Percentiles rank a stretch among this genome's conserved stretches.
Evolutionary conservation across 768 basidiomycete genomes (phyloP).

Genomic region (Trametes cubensis): DNA sequence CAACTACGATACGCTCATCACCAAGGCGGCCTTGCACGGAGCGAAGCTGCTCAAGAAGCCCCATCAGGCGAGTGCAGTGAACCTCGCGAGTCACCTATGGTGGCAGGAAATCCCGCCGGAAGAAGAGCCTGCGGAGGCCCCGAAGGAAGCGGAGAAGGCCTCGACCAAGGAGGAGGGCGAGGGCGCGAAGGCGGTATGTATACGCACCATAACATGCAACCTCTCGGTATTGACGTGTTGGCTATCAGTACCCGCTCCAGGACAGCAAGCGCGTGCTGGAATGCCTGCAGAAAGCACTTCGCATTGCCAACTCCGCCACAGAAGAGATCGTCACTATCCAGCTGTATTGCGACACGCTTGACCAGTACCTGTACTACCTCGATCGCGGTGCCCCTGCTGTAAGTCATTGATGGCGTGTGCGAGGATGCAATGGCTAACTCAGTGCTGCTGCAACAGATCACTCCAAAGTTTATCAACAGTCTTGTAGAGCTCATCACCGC

Average conservation of each 20-base stretch:
- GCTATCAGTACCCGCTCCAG: conserved; percentile 72
- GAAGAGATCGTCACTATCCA: conserved; percentile 97
- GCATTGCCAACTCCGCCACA: conserved; percentile 94
- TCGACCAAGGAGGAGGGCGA: conserved; percentile 47
- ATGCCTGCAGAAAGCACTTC: conserved; percentile 94
- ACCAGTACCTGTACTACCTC: conserved; percentile 95
- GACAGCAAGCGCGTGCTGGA: conserved; percentile 98
- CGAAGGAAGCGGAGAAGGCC: conserved; percentile 36
- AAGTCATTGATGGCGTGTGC: conserved; percentile 35
- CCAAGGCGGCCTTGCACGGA: conserved; percentile 97
- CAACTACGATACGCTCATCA: conserved; percentile 96
- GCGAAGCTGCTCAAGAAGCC: conserved; percentile 97
- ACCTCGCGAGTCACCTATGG: conserved; percentile 96
- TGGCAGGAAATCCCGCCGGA: conserved; percentile 81
- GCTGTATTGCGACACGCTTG: conserved; percentile 93
- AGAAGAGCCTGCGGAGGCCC: conserved; percentile 42
- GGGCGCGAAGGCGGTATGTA: conserved; percentile 39
- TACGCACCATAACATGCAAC: not conserved
- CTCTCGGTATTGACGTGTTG: no score
- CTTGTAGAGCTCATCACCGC: conserved; percentile 94
- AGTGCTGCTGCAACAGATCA: conserved; percentile 56
- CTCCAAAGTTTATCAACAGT: conserved; percentile 95
- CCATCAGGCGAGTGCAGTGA: conserved; percentile 94
- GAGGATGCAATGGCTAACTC: not conserved
- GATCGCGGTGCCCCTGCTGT: conserved; percentile 93